phyloP scores from a whole-genome alignment of 768 basidiomycete species.

The Naganishia friedmannii region DNA sequence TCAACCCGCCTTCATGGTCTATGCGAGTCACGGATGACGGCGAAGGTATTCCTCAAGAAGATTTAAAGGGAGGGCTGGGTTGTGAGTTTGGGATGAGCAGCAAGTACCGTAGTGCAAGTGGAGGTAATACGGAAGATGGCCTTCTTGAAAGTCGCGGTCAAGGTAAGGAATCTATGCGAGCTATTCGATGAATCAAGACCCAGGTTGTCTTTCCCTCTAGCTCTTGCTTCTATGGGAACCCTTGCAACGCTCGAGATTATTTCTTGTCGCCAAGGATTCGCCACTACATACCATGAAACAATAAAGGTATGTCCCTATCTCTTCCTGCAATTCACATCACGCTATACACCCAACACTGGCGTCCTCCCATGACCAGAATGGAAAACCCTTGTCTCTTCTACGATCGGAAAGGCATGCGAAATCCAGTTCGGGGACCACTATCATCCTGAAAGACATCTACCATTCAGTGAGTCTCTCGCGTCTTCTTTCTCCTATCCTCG shows the following conservation, averaged over 20 bases:
- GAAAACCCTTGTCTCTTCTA: conserved; percentile 66
- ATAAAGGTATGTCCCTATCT: conserved; percentile 19
- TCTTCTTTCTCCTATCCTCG: no score
- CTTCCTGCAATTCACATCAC: background rate
- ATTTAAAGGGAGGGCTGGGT: conserved; percentile 60
- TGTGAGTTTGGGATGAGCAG: conserved; percentile 63
- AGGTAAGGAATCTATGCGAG: conserved; percentile 57
- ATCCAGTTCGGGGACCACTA: conserved; percentile 71
- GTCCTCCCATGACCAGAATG: conserved; percentile 57
- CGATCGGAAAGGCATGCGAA: conserved; percentile 72
- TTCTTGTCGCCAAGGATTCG: conserved; percentile 53
- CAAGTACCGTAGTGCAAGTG: background rate
- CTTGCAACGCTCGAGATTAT: conserved; percentile 76
- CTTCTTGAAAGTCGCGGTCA: conserved; percentile 85
- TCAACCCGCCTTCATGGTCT: conserved; percentile 73
- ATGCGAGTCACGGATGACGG: conserved; percentile 85
- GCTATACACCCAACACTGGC: background rate
- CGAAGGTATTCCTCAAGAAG: conserved; percentile 64
- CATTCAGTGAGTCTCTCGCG: conserved; percentile 50
- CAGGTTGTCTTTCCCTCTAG: conserved; percentile 53
- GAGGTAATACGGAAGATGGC: background rate
- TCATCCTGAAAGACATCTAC: conserved; percentile 83
- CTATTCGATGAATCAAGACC: background rate
- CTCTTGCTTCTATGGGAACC: conserved; percentile 77
- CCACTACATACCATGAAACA: conserved; percentile 3